phyloP scores from a whole-genome alignment of 2,329 filamentous ascomycete genomes.

The Stagonosporopsis rhizophila region DNA sequence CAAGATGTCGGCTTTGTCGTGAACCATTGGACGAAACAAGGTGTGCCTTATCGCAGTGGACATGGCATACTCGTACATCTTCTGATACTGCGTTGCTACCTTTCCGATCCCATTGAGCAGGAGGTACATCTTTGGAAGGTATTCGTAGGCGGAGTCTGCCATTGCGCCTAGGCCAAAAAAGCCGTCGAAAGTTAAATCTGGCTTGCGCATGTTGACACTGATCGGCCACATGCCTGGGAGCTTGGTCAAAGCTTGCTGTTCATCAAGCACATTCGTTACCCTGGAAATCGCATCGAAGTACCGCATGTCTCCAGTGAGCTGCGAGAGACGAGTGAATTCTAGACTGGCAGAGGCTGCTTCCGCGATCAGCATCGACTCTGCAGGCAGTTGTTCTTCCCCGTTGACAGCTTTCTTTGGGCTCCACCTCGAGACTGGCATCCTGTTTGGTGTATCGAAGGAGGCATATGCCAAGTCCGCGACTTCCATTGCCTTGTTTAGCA shows the following conservation, averaged over 20 bases:
- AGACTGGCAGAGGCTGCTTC: conserved; percentile 55
- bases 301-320: conserved; percentile 53
- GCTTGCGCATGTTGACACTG: conserved; percentile 48
- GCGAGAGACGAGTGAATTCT: conserved; percentile 56
- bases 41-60: conserved; percentile 53
- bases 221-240: conserved; percentile 59
- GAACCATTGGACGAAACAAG: conserved; percentile 59
- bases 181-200: conserved; percentile 51
- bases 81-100: conserved; percentile 58
- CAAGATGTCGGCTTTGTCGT: conserved; percentile 55
- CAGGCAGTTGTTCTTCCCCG: conserved; percentile 47
- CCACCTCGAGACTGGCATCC: conserved; percentile 73
- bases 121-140: conserved; percentile 56
- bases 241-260: conserved; percentile 50
- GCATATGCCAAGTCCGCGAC: conserved; percentile 81
- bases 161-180: conserved; percentile 43
- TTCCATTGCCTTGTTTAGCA: conserved; percentile 80
- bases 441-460: conserved; percentile 88
- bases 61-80: conserved; percentile 63
- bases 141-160: conserved; percentile 47
- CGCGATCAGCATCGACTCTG: conserved; percentile 50
- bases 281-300: conserved; percentile 56
- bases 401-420: conserved; percentile 46
- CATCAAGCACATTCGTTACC: conserved; percentile 50
- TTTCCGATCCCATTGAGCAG: conserved; percentile 53